These are phyloP conservation scores for Neurospora intermedia DNA, from an alignment of 495 filamentous ascomycete species.

Conservation along the genomic window DNA sequence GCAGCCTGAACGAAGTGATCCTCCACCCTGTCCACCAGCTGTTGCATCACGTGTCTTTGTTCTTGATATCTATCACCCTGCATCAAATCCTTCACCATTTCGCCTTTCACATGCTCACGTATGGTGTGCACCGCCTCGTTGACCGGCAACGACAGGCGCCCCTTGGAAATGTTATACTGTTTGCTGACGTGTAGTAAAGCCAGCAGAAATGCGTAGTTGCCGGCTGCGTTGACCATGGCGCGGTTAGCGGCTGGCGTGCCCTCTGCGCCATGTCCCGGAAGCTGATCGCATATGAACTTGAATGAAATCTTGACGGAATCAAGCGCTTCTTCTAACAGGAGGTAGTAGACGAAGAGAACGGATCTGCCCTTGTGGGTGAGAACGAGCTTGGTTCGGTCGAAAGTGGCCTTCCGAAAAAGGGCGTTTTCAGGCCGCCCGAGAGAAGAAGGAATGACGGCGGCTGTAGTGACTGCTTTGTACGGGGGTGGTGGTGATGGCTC, in stretches of 20 bases:
- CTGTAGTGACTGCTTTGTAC: background rate
- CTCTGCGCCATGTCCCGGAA: background rate
- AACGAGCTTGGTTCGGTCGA: background rate
- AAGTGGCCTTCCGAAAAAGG: background rate
- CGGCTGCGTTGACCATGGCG: background rate
- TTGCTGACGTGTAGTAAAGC: background rate
- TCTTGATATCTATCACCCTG: background rate
- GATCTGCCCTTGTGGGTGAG: background rate
- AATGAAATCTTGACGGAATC: fast-evolving
- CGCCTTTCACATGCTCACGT: background rate
- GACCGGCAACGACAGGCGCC: background rate
- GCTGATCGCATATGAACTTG: background rate
- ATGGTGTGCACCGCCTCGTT: background rate
- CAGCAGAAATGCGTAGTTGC: background rate
- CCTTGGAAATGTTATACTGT: background rate
- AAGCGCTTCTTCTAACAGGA: background rate
- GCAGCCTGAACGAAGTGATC: fast-evolving
- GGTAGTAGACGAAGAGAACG: background rate
- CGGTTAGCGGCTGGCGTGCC: background rate
- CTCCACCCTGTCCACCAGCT: background rate
- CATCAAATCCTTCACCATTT: background rate
- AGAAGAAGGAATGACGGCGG: background rate
- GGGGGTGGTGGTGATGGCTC: background rate
- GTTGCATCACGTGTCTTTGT: background rate
- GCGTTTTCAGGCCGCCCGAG: background rate